These are phyloP conservation scores for Umbelopsis sp. DNA, from an alignment of 192 early-diverging fungal genomes.

Conservation along the genomic window DNA sequence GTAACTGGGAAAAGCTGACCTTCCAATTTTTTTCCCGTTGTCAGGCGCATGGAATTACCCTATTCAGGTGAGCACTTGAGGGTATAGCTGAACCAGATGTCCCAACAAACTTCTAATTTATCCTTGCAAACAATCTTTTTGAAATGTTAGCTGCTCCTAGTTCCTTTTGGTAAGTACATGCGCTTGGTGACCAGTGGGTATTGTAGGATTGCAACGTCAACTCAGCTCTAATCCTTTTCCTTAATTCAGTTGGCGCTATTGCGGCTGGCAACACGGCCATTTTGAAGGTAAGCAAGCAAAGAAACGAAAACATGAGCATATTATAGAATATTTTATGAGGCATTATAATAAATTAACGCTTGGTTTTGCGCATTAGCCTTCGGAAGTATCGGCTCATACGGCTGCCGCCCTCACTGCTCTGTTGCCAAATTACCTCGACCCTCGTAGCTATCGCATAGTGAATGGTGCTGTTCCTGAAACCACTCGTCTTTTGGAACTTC, in stretches of 20 bases:
- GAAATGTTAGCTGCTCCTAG: conserved; percentile 14
- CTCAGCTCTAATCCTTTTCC: conserved; percentile 34
- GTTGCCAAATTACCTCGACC: conserved; percentile 80
- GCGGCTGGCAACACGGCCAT: conserved; percentile 90
- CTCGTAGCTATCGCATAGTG: conserved; percentile 66
- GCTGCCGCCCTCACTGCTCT: conserved; percentile 67
- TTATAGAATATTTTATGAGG: too few species aligned
- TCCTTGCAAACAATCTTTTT: neutral
- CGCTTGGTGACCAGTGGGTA: neutral
- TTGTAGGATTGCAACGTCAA: neutral
- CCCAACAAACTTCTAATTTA: neutral
- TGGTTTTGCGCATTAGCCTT: conserved; percentile 48
- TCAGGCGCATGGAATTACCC: conserved; percentile 60
- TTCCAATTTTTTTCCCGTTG: neutral
- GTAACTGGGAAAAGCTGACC: neutral
- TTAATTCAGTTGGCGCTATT: conserved; percentile 78
- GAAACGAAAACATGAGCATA: too few species aligned
- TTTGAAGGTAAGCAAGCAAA: conserved; percentile 63
- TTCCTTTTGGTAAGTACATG: conserved; percentile 27
- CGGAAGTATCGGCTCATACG: conserved; percentile 75
- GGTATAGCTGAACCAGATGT: too few species aligned
- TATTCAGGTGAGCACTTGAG: conserved; percentile 36
- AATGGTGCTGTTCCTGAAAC: conserved; percentile 81
- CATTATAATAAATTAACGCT: too few species aligned
- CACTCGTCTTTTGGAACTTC: conserved; percentile 69